Evolutionary conservation across 1,284 basidiomycete species (phyloP).

Genomic region (Ganoderma leucocontextum): DNA sequence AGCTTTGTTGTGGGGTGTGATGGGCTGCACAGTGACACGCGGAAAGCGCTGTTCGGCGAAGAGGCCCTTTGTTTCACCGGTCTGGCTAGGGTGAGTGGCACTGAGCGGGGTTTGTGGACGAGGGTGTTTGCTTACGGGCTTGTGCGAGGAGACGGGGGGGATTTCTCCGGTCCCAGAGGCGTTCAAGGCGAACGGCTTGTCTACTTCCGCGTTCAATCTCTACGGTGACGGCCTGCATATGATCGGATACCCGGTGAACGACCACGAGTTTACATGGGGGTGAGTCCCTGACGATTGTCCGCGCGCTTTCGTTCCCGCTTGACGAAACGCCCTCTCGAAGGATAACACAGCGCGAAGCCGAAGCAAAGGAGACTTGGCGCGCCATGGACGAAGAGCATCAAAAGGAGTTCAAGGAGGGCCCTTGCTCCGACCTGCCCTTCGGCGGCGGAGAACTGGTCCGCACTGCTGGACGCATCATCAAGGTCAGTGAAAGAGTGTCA

Average conservation of each 20-base stretch:
- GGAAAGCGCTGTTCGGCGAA: conserved; percentile 49
- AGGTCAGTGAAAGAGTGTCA: conserved; percentile 40
- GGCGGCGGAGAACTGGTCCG: conserved; percentile 48
- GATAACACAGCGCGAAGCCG: conserved; percentile 47
- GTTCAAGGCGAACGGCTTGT: conserved; percentile 14
- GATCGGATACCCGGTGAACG: conserved; percentile 49
- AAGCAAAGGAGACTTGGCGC: conserved; percentile 54
- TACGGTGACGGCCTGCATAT: conserved; percentile 50
- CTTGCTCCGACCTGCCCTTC: conserved; percentile 44
- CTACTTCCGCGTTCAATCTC: conserved; percentile 42
- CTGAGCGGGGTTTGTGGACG: neutral
- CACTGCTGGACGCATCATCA: conserved; percentile 47
- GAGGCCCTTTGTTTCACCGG: conserved; percentile 50
- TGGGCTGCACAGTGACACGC: conserved; percentile 54
- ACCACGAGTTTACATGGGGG: conserved; percentile 50
- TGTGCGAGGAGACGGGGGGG: conserved; percentile 43
- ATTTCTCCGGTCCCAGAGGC: conserved; percentile 43
- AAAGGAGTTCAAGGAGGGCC: conserved; percentile 43
- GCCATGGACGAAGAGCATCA: conserved; percentile 44
- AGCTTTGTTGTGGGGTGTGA: conserved; percentile 57
- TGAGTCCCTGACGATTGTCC: conserved; percentile 35
- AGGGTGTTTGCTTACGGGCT: neutral
- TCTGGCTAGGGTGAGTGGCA: conserved; percentile 46
- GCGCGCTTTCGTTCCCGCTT: neutral
- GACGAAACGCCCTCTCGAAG: conserved; percentile 34